phyloP scores from a whole-genome alignment of 2,329 filamentous ascomycete genomes.

The Tympanopsis confertula region DNA sequence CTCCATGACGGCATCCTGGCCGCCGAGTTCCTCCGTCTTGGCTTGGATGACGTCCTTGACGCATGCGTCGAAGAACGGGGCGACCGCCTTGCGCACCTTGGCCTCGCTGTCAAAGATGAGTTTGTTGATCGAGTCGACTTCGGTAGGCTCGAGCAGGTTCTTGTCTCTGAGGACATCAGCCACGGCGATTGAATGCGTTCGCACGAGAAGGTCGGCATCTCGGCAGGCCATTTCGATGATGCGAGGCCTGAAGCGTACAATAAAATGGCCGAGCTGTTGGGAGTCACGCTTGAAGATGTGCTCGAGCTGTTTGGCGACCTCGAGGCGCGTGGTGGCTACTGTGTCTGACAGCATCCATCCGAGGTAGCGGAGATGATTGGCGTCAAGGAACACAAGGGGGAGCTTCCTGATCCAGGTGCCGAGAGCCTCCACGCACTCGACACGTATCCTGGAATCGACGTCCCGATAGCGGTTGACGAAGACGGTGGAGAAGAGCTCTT shows the following conservation, averaged over 20 bases:
- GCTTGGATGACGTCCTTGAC: slow-evolving; percentile 71
- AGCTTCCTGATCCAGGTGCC: slow-evolving; percentile 80
- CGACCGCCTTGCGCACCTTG: slow-evolving; percentile 76
- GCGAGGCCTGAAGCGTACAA: slow-evolving; percentile 76
- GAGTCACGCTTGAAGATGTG: slow-evolving; percentile 71
- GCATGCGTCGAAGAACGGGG: slow-evolving; percentile 80
- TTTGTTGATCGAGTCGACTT: slow-evolving; percentile 78
- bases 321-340: slow-evolving; percentile 61
- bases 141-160: slow-evolving; percentile 78
- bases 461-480: slow-evolving; percentile 95
- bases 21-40: slow-evolving; percentile 74
- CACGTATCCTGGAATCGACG: slow-evolving; percentile 76
- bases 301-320: slow-evolving; percentile 73
- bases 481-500: slow-evolving; percentile 80
- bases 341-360: slow-evolving; percentile 91
- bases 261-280: slow-evolving; percentile 80
- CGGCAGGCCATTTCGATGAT: slow-evolving; percentile 85
- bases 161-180: slow-evolving; percentile 73
- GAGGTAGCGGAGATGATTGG: slow-evolving; percentile 79
- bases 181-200: slow-evolving; percentile 69
- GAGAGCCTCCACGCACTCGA: slow-evolving; percentile 77
- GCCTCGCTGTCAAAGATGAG: slow-evolving; percentile 81
- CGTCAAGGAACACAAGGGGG: slow-evolving; percentile 81
- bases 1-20: slow-evolving; percentile 66
- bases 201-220: slow-evolving; percentile 71